Percentiles rank a stretch among this genome's conserved stretches.
Evolutionary conservation across 768 basidiomycete species (phyloP).

Genomic region (Lactarius trivialis): DNA sequence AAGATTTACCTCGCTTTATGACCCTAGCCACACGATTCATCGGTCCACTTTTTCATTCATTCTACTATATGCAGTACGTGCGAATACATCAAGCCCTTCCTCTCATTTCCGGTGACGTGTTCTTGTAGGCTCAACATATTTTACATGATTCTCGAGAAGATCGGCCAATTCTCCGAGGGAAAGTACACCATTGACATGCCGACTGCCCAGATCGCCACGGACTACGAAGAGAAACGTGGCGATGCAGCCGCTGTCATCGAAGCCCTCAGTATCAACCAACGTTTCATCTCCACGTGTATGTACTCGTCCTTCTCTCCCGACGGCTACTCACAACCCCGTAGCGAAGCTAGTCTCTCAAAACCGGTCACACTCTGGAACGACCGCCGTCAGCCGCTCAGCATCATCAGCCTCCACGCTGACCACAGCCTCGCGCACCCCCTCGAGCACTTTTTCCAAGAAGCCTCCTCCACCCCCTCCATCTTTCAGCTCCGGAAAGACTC

Average conservation of each 20-base stretch:
- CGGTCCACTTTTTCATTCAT: constrained; percentile 95
- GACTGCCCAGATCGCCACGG: constrained; percentile 61
- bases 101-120: not conserved
- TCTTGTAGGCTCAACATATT: constrained; percentile 75
- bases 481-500: constrained; percentile 39
- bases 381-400: constrained; percentile 9
- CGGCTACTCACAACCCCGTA: constrained; percentile 25
- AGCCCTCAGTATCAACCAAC: constrained; percentile 72
- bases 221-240: constrained; percentile 77
- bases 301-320: constrained; percentile 27
- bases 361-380: constrained; percentile 25
- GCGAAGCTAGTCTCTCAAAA: constrained; percentile 63
- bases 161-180: constrained; percentile 75
- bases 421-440: constrained; percentile 24
- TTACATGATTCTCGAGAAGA: constrained; percentile 91
- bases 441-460: constrained; percentile 14
- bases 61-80: constrained; percentile 98
- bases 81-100: constrained; percentile 1
- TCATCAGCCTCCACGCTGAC: constrained; percentile 25
- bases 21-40: constrained; percentile 82
- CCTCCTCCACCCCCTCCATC: constrained; percentile 26
- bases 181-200: constrained; percentile 66
- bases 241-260: constrained; percentile 79
- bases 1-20: constrained; percentile 92
- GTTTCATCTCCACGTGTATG: constrained; percentile 82